phyloP scores from a whole-genome alignment of 176 grass and related monocot genomes.

The Juncus inflexus region DNA sequence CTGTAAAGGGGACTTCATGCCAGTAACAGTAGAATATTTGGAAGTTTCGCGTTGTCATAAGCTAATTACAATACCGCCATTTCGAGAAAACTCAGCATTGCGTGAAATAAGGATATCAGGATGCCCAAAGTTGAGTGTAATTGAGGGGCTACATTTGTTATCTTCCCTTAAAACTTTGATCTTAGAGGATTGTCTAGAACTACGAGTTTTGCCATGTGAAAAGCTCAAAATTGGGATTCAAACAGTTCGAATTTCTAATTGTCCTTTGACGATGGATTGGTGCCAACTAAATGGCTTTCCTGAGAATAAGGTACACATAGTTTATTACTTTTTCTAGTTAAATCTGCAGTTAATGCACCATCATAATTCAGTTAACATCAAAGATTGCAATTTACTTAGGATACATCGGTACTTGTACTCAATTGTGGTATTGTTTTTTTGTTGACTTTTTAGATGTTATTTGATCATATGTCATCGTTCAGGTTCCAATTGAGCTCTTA shows the following conservation, averaged over 20 bases:
- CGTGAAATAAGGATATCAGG: background rate
- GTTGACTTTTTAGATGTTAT: too few species aligned
- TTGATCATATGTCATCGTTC: too few species aligned
- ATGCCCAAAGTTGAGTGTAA: background rate
- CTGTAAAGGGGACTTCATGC: background rate
- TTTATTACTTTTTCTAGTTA: too few species aligned
- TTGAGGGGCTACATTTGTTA: conserved; percentile 4
- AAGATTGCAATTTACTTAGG: too few species aligned
- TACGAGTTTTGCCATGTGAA: background rate
- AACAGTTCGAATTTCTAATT: background rate
- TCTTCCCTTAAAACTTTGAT: background rate
- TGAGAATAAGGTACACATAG: background rate
- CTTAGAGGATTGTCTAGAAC: background rate
- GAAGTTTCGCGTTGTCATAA: background rate
- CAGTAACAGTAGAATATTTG: background rate
- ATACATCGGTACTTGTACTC: too few species aligned
- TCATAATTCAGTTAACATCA: too few species aligned
- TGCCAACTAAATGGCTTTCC: background rate
- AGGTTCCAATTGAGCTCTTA: too few species aligned
- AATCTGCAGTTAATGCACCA: too few species aligned
- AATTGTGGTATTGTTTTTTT: too few species aligned
- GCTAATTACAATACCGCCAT: background rate
- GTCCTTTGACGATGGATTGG: conserved; percentile 5
- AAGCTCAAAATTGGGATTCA: background rate
- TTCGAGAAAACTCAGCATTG: background rate